A percentile compares a stretch with the other conserved stretches of the same genome.
Conservation (phyloP, 2,329 filamentous ascomycete species). For the Camillea tinctor region DNA sequence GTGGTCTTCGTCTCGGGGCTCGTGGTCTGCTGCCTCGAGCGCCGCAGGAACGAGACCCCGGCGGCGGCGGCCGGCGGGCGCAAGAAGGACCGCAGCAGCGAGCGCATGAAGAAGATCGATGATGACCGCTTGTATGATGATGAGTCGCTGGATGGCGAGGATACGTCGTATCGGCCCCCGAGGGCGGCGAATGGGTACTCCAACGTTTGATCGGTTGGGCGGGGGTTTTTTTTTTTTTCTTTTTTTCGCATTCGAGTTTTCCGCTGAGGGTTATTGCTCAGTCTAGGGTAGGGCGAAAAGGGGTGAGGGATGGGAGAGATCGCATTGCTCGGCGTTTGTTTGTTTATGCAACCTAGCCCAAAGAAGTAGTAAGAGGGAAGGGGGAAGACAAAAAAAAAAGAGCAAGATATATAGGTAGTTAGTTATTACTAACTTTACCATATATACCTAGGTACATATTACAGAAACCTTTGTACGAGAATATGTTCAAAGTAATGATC, state of each 20-base stretch:
- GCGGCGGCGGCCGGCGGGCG: not conserved
- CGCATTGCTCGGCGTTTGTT: not conserved
- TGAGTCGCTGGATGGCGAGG: not conserved
- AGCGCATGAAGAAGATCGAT: constrained; percentile 1
- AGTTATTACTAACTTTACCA: not conserved
- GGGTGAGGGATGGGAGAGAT: not conserved
- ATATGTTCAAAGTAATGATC: not conserved
- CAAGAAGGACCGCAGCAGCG: not conserved
- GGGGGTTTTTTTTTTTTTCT: not conserved
- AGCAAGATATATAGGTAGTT: not conserved
- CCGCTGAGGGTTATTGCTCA: too few species aligned
- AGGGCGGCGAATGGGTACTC: not conserved
- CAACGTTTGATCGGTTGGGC: not conserved
- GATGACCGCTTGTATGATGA: not conserved
- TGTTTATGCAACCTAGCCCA: not conserved
- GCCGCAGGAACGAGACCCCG: not conserved
- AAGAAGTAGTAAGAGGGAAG: not conserved
- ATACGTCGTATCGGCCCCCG: not conserved
- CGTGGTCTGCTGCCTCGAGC: not conserved
- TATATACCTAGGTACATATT: not conserved
- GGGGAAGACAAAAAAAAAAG: not conserved
- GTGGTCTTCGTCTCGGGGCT: not conserved
- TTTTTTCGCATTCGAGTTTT: not conserved
- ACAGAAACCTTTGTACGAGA: not conserved
- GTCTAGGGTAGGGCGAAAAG: too few species aligned